phyloP scores from a whole-genome alignment of 2,329 filamentous ascomycete genomes.

The Xylariaceae sp. region DNA sequence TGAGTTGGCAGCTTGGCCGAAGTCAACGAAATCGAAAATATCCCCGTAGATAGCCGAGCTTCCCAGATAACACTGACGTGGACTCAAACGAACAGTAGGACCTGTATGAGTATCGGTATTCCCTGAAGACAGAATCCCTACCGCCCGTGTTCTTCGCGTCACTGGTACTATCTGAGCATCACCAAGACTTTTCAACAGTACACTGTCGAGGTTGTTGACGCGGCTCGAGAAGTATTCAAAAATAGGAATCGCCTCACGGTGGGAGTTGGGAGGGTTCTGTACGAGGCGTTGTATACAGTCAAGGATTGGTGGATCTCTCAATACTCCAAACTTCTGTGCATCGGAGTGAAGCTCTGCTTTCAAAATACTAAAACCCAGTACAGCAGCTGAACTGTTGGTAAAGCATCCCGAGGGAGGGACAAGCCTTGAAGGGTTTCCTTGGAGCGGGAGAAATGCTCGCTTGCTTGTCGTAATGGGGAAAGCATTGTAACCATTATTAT shows the following conservation, averaged over 20 bases:
- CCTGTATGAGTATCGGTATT: conserved; percentile 39
- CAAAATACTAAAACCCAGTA: conserved; percentile 79
- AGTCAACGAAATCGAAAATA: conserved; percentile 97
- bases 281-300: conserved; percentile 73
- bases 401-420: conserved; percentile 75
- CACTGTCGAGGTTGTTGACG: conserved; percentile 65
- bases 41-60: conserved; percentile 67
- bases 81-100: conserved; percentile 55
- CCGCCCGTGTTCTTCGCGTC: conserved; percentile 32
- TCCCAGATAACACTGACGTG: conserved; percentile 77
- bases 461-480: conserved; percentile 55
- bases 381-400: conserved; percentile 68
- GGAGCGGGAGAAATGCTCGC: conserved; percentile 66
- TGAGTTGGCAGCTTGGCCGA: conserved; percentile 78
- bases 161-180: conserved; percentile 71
- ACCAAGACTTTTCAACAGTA: conserved; percentile 56
- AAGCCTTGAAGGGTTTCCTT: conserved; percentile 61
- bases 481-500: conserved; percentile 67
- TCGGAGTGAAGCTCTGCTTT: conserved; percentile 72
- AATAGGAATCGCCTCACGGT: conserved; percentile 61
- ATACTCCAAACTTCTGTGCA: conserved; percentile 78
- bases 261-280: conserved; percentile 64
- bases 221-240: conserved; percentile 83
- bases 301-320: conserved; percentile 71
- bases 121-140: conserved; percentile 13